These are phyloP conservation scores for Xylaria palmicola DNA, from an alignment of 495 filamentous ascomycete species.

Conservation along the genomic window DNA sequence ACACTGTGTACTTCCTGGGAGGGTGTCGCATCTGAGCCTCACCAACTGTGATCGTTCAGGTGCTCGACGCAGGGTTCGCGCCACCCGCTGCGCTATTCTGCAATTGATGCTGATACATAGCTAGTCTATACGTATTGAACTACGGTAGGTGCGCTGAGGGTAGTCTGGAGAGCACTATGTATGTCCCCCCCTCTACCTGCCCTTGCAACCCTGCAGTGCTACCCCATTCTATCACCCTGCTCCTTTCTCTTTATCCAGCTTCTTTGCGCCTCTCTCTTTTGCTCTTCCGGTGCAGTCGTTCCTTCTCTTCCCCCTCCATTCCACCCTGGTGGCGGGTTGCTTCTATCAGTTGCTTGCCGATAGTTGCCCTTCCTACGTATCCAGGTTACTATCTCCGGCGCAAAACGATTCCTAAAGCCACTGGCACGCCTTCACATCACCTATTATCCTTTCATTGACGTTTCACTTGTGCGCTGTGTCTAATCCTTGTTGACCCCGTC, in stretches of 20 bases:
- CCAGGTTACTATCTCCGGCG: slow-evolving; percentile 5
- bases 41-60: slow-evolving; percentile 5
- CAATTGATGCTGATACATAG: slow-evolving; percentile 18
- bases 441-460: neutral
- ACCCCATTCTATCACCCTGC: slow-evolving; percentile 32
- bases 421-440: neutral
- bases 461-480: slow-evolving; percentile 2
- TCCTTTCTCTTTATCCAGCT: slow-evolving; percentile 18
- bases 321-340: slow-evolving; percentile 14
- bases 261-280: slow-evolving; percentile 25
- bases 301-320: slow-evolving; percentile 20
- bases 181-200: slow-evolving; percentile 23
- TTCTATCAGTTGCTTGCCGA: slow-evolving; percentile 14
- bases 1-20: slow-evolving; percentile 9
- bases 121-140: slow-evolving; percentile 3
- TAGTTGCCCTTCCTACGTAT: slow-evolving; percentile 9
- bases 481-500: neutral
- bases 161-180: slow-evolving; percentile 12
- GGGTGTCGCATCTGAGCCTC: neutral
- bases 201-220: slow-evolving; percentile 29
- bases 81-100: slow-evolving; percentile 16
- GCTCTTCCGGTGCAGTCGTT: slow-evolving; percentile 33
- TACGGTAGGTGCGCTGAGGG: slow-evolving; percentile 16
- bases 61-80: slow-evolving; percentile 28
- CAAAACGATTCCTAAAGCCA: neutral